phyloP scores from a whole-genome alignment of 441 rosid genomes.

The Aquilaria agallochum region DNA sequence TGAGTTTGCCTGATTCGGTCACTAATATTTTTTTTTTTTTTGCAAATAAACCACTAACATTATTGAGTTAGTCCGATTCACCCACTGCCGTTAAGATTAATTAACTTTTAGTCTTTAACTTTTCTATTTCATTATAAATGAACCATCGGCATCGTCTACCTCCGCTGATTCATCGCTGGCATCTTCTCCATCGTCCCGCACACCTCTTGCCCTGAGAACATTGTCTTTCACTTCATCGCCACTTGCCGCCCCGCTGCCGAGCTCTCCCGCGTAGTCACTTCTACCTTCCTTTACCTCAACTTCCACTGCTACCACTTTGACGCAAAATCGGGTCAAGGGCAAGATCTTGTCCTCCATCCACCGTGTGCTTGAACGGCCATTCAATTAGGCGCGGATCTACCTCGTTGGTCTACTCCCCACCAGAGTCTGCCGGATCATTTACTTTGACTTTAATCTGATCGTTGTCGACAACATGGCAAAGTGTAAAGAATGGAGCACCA shows the following conservation, averaged over 20 bases:
- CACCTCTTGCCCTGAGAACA: conserved; percentile 50
- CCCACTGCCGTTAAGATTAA: too few species aligned
- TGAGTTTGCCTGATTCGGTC: too few species aligned
- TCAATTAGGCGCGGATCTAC: conserved; percentile 76
- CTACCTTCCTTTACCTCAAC: conserved; percentile 21
- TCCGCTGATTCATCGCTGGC: conserved; percentile 32
- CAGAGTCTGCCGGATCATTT: conserved; percentile 52
- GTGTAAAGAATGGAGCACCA: conserved; percentile 37
- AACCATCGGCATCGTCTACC: conserved; percentile 49
- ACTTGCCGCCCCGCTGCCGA: conserved; percentile 23
- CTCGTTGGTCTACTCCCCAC: conserved; percentile 59
- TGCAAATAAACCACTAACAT: too few species aligned
- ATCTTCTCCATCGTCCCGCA: conserved; percentile 31
- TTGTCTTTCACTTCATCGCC: conserved; percentile 53
- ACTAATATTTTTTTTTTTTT: too few species aligned
- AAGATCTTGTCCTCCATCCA: conserved; percentile 44
- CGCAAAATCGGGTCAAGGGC: conserved; percentile 25
- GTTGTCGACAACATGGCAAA: conserved; percentile 72
- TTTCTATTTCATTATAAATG: too few species aligned
- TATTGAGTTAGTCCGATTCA: too few species aligned
- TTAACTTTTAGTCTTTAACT: too few species aligned
- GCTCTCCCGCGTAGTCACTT: conserved; percentile 25
- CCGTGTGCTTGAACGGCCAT: conserved; percentile 64
- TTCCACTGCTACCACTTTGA: conserved; percentile 34
- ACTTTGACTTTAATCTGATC: conserved; percentile 72